phyloP scores from a whole-genome alignment of 805 yeast genomes.

The Suhomyces sp. region DNA sequence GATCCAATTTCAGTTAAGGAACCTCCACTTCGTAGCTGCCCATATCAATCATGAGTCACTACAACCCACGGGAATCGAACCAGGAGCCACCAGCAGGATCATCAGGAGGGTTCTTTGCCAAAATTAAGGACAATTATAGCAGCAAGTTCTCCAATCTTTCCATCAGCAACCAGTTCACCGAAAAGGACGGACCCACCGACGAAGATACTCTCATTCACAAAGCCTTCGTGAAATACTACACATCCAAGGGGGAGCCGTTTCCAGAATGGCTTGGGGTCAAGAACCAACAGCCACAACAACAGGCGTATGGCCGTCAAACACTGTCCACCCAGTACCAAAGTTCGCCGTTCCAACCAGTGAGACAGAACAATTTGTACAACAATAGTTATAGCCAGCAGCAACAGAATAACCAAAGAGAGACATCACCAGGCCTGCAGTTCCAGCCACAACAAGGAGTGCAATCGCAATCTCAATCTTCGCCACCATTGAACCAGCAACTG shows the following conservation, averaged over 20 bases:
- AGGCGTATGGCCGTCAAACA: too few relatives aligned
- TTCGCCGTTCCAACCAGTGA: constrained; percentile 15
- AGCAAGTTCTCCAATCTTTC: constrained; percentile 38
- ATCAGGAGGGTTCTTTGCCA: constrained; percentile 25
- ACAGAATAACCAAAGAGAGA: constrained; percentile 8
- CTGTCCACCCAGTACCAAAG: constrained; percentile 8
- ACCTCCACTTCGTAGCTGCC: too few relatives aligned
- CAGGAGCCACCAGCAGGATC: constrained; percentile 1
- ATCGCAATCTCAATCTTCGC: constrained; percentile 1
- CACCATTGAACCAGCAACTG: background rate
- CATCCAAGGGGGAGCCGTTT: constrained; percentile 29
- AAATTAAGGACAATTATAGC: constrained; percentile 38
- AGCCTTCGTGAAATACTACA: constrained; percentile 42
- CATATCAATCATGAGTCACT: constrained; percentile 1
- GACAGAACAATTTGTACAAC: constrained; percentile 11
- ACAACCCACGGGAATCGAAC: background rate
- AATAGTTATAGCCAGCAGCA: constrained; percentile 10
- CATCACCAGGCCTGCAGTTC: constrained; percentile 13
- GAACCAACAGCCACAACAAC: constrained; percentile 11
- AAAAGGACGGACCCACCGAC: constrained; percentile 39
- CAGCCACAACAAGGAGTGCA: constrained; percentile 14
- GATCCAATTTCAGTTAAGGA: too few relatives aligned
- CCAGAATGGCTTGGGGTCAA: constrained; percentile 46
- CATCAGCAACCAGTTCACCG: constrained; percentile 23
- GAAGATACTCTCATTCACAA: constrained; percentile 43